Evolutionary conservation across 2,329 filamentous ascomycete genomes (phyloP), one percentile per base, ranked within the genome.

Genomic region (Aspergillus ochraceoroseus): DNA sequence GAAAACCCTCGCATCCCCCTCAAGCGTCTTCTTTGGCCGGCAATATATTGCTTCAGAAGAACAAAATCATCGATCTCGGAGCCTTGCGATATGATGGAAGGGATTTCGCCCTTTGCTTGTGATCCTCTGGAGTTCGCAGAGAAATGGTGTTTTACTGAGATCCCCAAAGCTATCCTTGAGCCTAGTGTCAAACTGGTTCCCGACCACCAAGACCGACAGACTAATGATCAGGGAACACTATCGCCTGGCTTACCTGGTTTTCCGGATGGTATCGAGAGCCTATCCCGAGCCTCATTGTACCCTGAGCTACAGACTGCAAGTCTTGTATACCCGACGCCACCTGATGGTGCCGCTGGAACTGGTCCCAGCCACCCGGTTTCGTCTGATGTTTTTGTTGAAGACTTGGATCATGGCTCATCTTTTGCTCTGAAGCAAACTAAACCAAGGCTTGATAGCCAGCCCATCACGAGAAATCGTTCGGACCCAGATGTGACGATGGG

Each of bases 311-410:
- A 66, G 41, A 47, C 50, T 18, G 56, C 62, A 31, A 66, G 61
- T 43, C 60, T 71, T 36, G 70, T 76, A 19, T 76, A 76, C 56
- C 73, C 72, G 8, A 76, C 73, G 5, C 73, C 73, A 4, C 72
- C 73, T 36, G 73, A 75, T 44, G 71, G 68, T n/a, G 56, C 67
- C 41, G 52, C 61, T 8, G 55, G 55, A 14, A 53, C 63, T 33
- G 53, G 57, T 4, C 46, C 57, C 5, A 60, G 57, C 26, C 53
- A 55, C 14, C 14, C 54, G 4, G 52, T 51, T 20, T 46, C 57
- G 27, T 47, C 59, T 7, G 64, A 67, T 28, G 46, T 48, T 5
- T 59, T 62, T 27, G 47, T 46, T 4, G 65, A 67, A 30, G 52
- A 59, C 12, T 34, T 49, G 9, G 54, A 61, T 17, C 36, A 55